Conservation (phyloP, 805 yeast species). For the Naumovozyma dairenensis region DNA sequence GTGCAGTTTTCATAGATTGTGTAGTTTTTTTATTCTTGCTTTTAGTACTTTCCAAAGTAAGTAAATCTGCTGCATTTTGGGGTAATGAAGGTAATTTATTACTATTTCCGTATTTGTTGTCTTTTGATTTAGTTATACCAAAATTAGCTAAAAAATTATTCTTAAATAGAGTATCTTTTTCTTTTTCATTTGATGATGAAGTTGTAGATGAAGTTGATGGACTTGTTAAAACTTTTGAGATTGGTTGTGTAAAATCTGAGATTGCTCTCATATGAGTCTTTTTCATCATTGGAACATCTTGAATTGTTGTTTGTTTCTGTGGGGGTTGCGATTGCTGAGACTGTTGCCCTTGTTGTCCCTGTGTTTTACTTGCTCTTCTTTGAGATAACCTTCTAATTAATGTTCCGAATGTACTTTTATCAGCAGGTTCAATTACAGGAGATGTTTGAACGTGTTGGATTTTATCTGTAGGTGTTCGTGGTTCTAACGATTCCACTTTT, state of each 20-base stretch:
- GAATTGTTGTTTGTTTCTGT: not conserved
- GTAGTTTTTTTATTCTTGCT: too few relatives aligned
- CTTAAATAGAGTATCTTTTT: not conserved
- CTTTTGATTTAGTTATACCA: slow-evolving; percentile 24
- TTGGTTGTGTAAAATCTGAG: slow-evolving; percentile 24
- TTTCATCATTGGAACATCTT: not conserved
- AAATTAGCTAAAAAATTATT: slow-evolving; percentile 33
- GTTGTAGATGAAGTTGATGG: not conserved
- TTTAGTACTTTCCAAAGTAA: too few relatives aligned
- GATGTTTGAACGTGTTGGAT: slow-evolving; percentile 1
- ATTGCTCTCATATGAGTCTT: slow-evolving; percentile 3
- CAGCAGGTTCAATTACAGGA: slow-evolving; percentile 13
- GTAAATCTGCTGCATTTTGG: slow-evolving; percentile 25
- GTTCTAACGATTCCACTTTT: too few relatives aligned
- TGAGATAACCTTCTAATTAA: slow-evolving; percentile 30
- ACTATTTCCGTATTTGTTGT: slow-evolving; percentile 28
- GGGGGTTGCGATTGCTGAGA: too few relatives aligned
- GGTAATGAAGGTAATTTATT: slow-evolving; percentile 28
- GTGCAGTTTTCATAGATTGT: slow-evolving; percentile 11
- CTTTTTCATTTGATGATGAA: not conserved
- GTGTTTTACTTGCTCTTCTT: slow-evolving; percentile 9
- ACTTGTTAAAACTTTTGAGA: slow-evolving; percentile 23
- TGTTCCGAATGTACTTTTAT: slow-evolving; percentile 25
- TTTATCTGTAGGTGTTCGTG: too few relatives aligned
- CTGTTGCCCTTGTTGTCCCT: slow-evolving; percentile 18